A percentile compares a stretch with the other conserved stretches of the same genome.
Conservation (phyloP, 495 filamentous ascomycete genomes). For the Daldinia decipiens region DNA sequence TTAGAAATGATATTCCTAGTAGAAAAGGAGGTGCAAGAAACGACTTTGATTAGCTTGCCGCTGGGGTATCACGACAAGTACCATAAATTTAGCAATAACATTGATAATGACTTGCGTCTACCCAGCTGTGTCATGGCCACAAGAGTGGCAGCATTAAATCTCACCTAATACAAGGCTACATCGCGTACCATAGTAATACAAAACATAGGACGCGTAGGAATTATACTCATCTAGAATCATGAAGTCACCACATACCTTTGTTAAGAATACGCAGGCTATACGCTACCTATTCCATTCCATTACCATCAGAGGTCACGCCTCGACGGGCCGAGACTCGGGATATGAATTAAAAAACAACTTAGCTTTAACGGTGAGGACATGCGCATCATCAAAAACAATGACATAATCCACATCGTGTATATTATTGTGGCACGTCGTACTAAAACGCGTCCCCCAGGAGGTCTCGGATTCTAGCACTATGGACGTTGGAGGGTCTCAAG, state of each 20-base stretch:
- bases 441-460: slow-evolving; percentile 25
- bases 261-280: slow-evolving; percentile 4
- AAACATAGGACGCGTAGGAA: not conserved
- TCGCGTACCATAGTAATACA: not conserved
- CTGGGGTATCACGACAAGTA: not conserved
- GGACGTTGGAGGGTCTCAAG: slow-evolving; percentile 7
- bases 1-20: slow-evolving; percentile 2
- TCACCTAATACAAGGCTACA: not conserved
- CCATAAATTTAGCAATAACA: not conserved
- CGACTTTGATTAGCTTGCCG: not conserved
- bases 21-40: not conserved
- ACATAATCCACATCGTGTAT: slow-evolving; percentile 27
- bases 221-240: not conserved
- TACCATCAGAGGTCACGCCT: not conserved
- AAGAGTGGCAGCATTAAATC: not conserved
- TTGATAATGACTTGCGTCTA: not conserved
- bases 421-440: slow-evolving; percentile 20
- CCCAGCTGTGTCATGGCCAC: no score
- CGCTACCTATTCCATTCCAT: slow-evolving; percentile 16
- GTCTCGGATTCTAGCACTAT: slow-evolving; percentile 28
- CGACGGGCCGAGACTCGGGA: slow-evolving; percentile 23
- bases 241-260: slow-evolving; percentile 27
- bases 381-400: slow-evolving; percentile 19
- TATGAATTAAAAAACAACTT: slow-evolving; percentile 2
- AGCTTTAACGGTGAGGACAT: not conserved